These are phyloP conservation scores for Curvularia sp. DNA, from an alignment of 2,329 filamentous ascomycete species.

Conservation along the genomic window DNA sequence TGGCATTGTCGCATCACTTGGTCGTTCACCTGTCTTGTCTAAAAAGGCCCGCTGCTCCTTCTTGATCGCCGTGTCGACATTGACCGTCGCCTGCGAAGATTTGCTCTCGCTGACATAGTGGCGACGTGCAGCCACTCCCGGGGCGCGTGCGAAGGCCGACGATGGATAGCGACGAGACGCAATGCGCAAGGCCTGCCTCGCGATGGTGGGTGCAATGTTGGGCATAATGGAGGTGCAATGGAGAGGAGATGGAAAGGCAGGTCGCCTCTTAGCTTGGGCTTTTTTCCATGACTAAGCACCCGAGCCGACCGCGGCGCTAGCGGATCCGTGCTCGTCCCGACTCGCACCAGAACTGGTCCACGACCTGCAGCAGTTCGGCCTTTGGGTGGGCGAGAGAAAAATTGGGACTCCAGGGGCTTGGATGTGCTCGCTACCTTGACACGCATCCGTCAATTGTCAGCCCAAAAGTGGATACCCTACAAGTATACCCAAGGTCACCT, in stretches of 20 bases:
- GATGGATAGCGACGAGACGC: constrained; percentile 60
- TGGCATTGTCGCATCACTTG: constrained; percentile 65
- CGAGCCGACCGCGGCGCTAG: constrained; percentile 6
- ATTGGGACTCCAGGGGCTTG: not conserved
- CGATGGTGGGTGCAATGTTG: constrained; percentile 65
- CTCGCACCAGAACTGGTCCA: not conserved
- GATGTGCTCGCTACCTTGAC: not conserved
- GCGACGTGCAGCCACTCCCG: constrained; percentile 58
- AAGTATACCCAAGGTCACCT: constrained; percentile 2
- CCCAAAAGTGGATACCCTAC: not conserved
- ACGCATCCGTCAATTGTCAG: not conserved
- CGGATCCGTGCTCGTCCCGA: not conserved
- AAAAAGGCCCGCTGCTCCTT: constrained; percentile 83
- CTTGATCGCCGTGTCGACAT: constrained; percentile 81
- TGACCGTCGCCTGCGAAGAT: constrained; percentile 79
- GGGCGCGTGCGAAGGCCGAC: constrained; percentile 50
- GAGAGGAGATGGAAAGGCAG: constrained; percentile 9
- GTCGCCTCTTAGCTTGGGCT: constrained; percentile 12
- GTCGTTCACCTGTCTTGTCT: constrained; percentile 61
- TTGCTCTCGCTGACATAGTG: constrained; percentile 86
- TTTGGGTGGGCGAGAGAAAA: not conserved
- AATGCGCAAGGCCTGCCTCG: constrained; percentile 75
- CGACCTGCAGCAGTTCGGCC: not conserved
- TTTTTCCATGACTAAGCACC: constrained; percentile 7
- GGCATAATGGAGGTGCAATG: constrained; percentile 50